Percentiles rank a stretch among this genome's conserved stretches.
These are phyloP conservation scores for Botryosphaeria agaves DNA, from an alignment of 2,329 filamentous ascomycete species.

Conservation along the genomic window DNA sequence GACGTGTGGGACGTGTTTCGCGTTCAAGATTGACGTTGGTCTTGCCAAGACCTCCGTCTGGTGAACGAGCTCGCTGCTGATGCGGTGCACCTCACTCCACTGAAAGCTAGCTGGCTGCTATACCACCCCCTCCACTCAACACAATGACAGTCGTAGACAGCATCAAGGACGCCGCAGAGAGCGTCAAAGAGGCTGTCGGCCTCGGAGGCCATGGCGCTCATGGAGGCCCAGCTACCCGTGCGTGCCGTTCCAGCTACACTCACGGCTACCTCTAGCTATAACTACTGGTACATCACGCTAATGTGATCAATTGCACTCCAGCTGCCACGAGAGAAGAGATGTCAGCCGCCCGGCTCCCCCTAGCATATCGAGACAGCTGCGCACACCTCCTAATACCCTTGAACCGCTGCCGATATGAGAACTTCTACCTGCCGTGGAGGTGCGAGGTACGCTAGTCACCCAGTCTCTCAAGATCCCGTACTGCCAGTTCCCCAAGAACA, in stretches of 20 bases:
- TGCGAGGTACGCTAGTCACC: constrained; percentile 53
- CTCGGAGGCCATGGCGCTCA: constrained; percentile 18
- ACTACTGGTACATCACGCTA: no score
- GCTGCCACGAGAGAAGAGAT: constrained; percentile 81
- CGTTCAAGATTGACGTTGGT: no score
- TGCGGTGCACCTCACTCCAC: no score
- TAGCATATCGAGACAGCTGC: constrained; percentile 90
- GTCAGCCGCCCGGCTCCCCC: constrained; percentile 73
- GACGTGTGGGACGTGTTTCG: neutral
- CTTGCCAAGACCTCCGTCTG: no score
- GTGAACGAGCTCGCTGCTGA: no score
- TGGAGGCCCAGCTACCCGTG: no score
- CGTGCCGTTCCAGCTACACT: no score
- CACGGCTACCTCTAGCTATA: no score
- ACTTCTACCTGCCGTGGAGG: constrained; percentile 95
- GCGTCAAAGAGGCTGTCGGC: constrained; percentile 31
- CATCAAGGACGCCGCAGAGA: constrained; percentile 30
- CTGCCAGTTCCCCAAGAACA: neutral
- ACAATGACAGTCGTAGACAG: constrained; percentile 21
- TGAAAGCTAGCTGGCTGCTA: no score
- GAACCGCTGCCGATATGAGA: constrained; percentile 82
- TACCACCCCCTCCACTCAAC: neutral
- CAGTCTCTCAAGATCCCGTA: neutral
- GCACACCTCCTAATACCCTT: constrained; percentile 87
- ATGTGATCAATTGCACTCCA: constrained; percentile 18